A percentile compares a stretch with the other conserved stretches of the same genome.
Evolutionary conservation across 257 asterid genomes (phyloP).

Genomic region (Penstemon newberryi): DNA sequence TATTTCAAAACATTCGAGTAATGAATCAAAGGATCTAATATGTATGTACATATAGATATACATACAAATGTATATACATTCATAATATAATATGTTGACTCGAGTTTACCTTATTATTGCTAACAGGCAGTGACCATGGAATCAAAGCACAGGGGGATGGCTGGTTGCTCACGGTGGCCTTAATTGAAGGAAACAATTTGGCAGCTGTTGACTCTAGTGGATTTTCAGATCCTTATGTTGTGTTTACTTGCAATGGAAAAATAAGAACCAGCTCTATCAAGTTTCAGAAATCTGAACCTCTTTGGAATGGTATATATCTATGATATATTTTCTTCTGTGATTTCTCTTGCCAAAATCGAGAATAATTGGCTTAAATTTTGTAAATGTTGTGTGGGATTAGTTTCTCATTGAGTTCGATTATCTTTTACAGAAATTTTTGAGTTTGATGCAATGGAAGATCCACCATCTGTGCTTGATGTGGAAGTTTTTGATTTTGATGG

Average conservation of each 20-base stretch:
- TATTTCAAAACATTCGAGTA: slow-evolving; percentile 16
- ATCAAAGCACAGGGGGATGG: slow-evolving; percentile 95
- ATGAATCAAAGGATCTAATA: neutral
- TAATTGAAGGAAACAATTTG: slow-evolving; percentile 81
- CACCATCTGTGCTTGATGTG: slow-evolving; percentile 87
- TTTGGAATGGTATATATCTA: slow-evolving; percentile 74
- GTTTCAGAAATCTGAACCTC: slow-evolving; percentile 82
- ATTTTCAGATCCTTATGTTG: slow-evolving; percentile 93
- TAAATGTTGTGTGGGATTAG: neutral
- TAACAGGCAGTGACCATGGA: slow-evolving; percentile 90
- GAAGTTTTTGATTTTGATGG: slow-evolving; percentile 96
- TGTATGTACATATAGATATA: neutral
- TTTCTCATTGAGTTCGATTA: slow-evolving; percentile 25
- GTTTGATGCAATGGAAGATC: slow-evolving; percentile 98
- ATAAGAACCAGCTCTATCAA: slow-evolving; percentile 87
- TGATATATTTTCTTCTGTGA: neutral
- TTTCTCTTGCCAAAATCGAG: slow-evolving; percentile 17
- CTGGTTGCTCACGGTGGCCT: slow-evolving; percentile 96
- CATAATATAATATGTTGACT: too few relatives aligned
- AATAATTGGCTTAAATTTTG: neutral
- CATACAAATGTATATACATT: neutral
- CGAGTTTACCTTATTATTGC: slow-evolving; percentile 19
- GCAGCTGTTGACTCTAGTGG: slow-evolving; percentile 90
- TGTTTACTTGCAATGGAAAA: slow-evolving; percentile 95
- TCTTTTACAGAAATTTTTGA: slow-evolving; percentile 83